Evolutionary conservation across 306 rosid genomes (phyloP).

Genomic region (Gillenia trifoliata): DNA sequence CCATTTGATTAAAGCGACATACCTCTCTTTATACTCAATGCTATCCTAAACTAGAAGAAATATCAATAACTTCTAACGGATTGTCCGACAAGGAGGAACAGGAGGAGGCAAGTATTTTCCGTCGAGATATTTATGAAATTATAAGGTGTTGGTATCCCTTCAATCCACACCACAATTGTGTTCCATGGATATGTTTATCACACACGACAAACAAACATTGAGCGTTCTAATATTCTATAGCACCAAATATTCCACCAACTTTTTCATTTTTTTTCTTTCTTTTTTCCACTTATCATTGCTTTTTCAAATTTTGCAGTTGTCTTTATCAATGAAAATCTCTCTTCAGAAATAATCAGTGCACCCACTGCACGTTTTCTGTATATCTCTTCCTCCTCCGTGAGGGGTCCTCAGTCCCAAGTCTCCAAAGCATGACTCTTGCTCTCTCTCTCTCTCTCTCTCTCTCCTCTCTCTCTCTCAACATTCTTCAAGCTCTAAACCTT

Average conservation of each 20-base stretch:
- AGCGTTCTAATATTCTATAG: conserved; percentile 11
- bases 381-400: conserved; percentile 27
- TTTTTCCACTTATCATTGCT: background rate
- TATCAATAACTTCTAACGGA: too few species aligned
- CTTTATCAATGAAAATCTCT: conserved; percentile 37
- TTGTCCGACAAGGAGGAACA: too few species aligned
- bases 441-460: conserved; percentile 10
- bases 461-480: conserved; percentile 3
- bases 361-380: conserved; percentile 50
- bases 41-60: too few species aligned
- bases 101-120: too few species aligned
- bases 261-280: background rate
- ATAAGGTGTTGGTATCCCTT: background rate
- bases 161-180: conserved; percentile 2
- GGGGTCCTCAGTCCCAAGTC: conserved; percentile 27
- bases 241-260: conserved; percentile 24
- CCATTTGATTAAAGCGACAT: too few species aligned
- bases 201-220: background rate
- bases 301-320: conserved; percentile 3
- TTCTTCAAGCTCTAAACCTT: conserved; percentile 3
- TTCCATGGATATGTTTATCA: conserved; percentile 1
- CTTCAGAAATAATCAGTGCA: conserved; percentile 32
- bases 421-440: conserved; percentile 28
- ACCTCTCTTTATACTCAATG: too few species aligned
- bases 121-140: background rate